Percentiles rank a stretch among this genome's conserved stretches.
These are phyloP conservation scores for Hura crepitans DNA, from an alignment of 441 rosid species.

Conservation along the genomic window DNA sequence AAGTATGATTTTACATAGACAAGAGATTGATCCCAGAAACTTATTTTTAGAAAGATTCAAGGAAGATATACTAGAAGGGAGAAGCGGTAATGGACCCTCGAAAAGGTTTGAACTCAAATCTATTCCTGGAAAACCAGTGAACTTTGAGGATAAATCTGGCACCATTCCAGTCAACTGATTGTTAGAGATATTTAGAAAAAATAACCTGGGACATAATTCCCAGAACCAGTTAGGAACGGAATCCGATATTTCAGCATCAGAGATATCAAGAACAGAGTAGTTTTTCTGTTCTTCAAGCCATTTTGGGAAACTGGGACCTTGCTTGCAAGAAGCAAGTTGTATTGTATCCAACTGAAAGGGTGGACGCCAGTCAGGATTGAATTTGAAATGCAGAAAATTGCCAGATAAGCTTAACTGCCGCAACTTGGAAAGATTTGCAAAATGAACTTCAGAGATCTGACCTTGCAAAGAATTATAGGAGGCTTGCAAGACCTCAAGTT, in stretches of 20 bases:
- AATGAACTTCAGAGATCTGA: conserved; percentile 22
- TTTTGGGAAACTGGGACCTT: conserved; percentile 21
- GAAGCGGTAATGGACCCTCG: conserved; percentile 22
- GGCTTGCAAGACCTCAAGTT: conserved; percentile 17
- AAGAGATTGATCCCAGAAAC: conserved; percentile 19
- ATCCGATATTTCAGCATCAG: conserved; percentile 19
- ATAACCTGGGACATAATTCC: neutral
- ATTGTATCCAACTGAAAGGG: conserved; percentile 19
- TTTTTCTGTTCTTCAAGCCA: conserved; percentile 24
- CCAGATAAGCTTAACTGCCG: conserved; percentile 6
- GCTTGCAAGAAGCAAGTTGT: conserved; percentile 10
- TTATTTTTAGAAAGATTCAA: conserved; percentile 22
- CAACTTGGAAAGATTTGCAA: conserved; percentile 21
- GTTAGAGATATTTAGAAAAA: conserved; percentile 16
- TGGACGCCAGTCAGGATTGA: conserved; percentile 22
- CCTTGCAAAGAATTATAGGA: conserved; percentile 24
- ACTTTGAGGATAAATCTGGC: conserved; percentile 14
- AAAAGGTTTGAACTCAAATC: conserved; percentile 26
- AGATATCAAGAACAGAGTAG: conserved; percentile 16
- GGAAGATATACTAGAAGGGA: conserved; percentile 9
- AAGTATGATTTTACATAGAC: conserved; percentile 1
- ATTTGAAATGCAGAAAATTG: conserved; percentile 21
- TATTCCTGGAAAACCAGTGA: neutral
- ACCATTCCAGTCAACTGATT: conserved; percentile 14
- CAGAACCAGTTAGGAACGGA: conserved; percentile 20